These are phyloP conservation scores for Scutellaria baicalensis DNA, from an alignment of 257 asterid genomes.

Conservation along the genomic window DNA sequence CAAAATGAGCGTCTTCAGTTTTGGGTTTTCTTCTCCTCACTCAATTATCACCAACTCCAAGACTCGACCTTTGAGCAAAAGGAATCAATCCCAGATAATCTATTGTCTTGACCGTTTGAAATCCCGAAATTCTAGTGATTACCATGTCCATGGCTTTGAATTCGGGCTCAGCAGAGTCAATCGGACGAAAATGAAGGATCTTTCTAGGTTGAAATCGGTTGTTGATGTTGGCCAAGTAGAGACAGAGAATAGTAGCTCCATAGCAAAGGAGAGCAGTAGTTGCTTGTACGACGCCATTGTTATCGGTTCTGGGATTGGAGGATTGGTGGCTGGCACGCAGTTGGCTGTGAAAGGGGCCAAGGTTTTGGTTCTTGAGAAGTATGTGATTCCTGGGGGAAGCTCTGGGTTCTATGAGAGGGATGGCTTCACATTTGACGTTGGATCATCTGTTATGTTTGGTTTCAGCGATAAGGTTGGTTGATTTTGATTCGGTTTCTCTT, in stretches of 20 bases:
- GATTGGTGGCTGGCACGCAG: slow-evolving; percentile 95
- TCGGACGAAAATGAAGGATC: slow-evolving; percentile 17
- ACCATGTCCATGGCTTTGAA: slow-evolving; percentile 14
- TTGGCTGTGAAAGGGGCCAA: slow-evolving; percentile 91
- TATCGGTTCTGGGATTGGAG: slow-evolving; percentile 92
- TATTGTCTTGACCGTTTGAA: slow-evolving; percentile 20
- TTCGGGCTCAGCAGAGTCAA: slow-evolving; percentile 16
- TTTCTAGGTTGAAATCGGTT: slow-evolving; percentile 37
- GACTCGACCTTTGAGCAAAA: slow-evolving; percentile 22
- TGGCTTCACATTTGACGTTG: slow-evolving; percentile 93
- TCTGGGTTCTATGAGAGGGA: slow-evolving; percentile 82
- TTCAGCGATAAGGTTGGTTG: slow-evolving; percentile 89
- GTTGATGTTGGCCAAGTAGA: slow-evolving; percentile 37
- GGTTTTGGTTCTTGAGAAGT: slow-evolving; percentile 88
- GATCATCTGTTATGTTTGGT: slow-evolving; percentile 98
- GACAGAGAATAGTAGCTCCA: slow-evolving; percentile 10
- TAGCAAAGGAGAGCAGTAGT: slow-evolving; percentile 19
- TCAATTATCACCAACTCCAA: slow-evolving; percentile 23
- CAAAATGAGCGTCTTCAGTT: slow-evolving; percentile 37
- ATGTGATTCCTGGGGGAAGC: slow-evolving; percentile 98
- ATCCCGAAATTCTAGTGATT: slow-evolving; percentile 1
- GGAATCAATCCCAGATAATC: slow-evolving; percentile 11
- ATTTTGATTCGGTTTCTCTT: neutral
- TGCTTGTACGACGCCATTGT: slow-evolving; percentile 70
- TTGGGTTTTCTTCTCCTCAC: slow-evolving; percentile 26